Base-by-base conservation (phyloP, 306 rosid species). In the Spatholobus suberectus region DNA sequence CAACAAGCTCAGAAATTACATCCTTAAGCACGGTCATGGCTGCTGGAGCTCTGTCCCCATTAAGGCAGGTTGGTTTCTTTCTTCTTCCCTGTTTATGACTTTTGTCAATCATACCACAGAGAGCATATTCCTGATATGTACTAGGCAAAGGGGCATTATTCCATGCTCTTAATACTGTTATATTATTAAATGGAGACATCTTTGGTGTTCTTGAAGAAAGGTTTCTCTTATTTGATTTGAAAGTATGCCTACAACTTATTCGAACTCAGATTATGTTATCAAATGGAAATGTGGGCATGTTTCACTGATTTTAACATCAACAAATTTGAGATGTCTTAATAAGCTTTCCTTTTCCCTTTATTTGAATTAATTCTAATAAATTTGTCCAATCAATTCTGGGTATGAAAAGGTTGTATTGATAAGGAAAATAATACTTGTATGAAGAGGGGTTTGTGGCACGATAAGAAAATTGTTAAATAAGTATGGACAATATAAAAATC, bases 1-100 rank as follows among this genome's bases (percentile, higher is more conserved):
- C 87, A 84, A 88, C 27, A 92, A 86, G 83, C 97, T 96, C 17
- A 89, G 85, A 87, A 91, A 81, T 83, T 38, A 88, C 80, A 88
- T 96, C 78, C 83, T 90, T 70, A 90, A 85, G 29, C 80, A 92
- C 70, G 99, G 98, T 67, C 94, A 89, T 86, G 92, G 92, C 21
- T 92, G 97, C 85, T 96, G 99, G 99, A 96, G 99, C 65, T 88
- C 98, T 32, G 91, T 94, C 61, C 96, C 99, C 46, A 70, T 89
- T 43, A 92, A 93, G 44, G 89, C 99, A 21, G 95, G 98, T 96
- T 70, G 81, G 86, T 80, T 61, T 76, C 46, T 73, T 82, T 35
- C 62, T 44, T 32, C 75, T 63, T 67, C 65, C 5, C 18, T 70
- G 57, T 15, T 77, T 77, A 37, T 69, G 68, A 58, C 55, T 70